A percentile compares a stretch with the other conserved stretches of the same genome.
Evolutionary conservation across 352 stramenopile genomes (phyloP).

Genomic region (Albugo candida): DNA sequence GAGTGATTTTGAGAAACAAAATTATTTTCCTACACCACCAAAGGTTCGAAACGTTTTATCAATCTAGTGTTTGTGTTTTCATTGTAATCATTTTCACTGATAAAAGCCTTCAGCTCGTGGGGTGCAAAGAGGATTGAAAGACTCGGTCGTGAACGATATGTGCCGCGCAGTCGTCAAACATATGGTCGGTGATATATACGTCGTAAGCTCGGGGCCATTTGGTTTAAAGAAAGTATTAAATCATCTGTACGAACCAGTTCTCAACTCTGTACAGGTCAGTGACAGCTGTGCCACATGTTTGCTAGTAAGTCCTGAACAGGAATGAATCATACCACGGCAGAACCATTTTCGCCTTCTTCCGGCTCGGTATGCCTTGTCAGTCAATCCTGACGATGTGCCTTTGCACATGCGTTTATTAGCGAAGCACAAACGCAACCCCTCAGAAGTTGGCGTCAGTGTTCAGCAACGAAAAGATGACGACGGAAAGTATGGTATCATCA

Average conservation of each 20-base stretch:
- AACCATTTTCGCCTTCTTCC: conserved; percentile 60
- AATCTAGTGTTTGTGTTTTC: background rate
- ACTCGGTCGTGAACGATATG: conserved; percentile 80
- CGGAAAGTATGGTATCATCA: conserved; percentile 31
- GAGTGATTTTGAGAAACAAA: conserved; percentile 67
- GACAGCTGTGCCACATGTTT: background rate
- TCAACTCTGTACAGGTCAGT: conserved; percentile 46
- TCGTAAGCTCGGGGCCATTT: conserved; percentile 39
- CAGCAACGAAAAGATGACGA: conserved; percentile 77
- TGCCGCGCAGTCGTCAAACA: conserved; percentile 73
- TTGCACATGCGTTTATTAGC: conserved; percentile 72
- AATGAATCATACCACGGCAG: conserved; percentile 5
- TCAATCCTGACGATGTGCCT: conserved; percentile 74
- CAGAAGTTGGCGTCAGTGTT: conserved; percentile 63
- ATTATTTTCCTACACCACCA: conserved; percentile 54
- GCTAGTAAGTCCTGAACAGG: too few relatives aligned
- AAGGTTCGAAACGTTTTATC: conserved; percentile 12
- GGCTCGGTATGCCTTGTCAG: conserved; percentile 60
- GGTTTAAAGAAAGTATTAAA: conserved; percentile 65
- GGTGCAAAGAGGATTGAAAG: conserved; percentile 62
- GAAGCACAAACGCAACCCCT: conserved; percentile 59
- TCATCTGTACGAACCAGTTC: conserved; percentile 71
- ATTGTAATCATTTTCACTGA: background rate
- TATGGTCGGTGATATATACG: conserved; percentile 76
- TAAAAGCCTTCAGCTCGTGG: conserved; percentile 38